phyloP scores from a whole-genome alignment of 2,329 filamentous ascomycete species.

The Fusarium mexicanum region DNA sequence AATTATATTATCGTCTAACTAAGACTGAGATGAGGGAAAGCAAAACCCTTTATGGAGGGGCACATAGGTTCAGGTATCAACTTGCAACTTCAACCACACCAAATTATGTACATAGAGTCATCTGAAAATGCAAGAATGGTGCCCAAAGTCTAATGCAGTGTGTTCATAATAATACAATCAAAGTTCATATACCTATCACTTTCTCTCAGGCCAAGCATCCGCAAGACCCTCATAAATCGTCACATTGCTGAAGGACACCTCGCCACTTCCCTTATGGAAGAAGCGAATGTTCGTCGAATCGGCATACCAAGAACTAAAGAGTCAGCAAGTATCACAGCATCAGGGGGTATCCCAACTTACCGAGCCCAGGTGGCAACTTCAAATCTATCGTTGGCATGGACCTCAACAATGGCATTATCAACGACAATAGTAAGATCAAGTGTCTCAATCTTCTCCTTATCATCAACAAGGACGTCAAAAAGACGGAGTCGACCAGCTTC shows the following conservation, averaged over 20 bases:
- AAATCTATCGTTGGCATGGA: slow-evolving; percentile 55
- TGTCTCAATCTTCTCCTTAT: slow-evolving; percentile 46
- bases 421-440: slow-evolving; percentile 54
- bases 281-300: slow-evolving; percentile 49
- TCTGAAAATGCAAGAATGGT: neutral
- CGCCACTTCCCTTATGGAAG: slow-evolving; percentile 47
- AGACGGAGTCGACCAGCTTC: slow-evolving; percentile 52
- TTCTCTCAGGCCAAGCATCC: slow-evolving; percentile 50
- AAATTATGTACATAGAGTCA: neutral
- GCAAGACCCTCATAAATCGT: slow-evolving; percentile 50
- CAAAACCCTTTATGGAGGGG: neutral
- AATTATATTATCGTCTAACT: too few species aligned
- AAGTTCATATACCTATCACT: slow-evolving; percentile 9
- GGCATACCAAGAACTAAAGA: slow-evolving; percentile 49
- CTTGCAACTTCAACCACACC: neutral
- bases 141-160: neutral
- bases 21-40: neutral
- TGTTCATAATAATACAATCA: neutral
- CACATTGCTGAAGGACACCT: slow-evolving; percentile 47
- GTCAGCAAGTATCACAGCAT: slow-evolving; percentile 20
- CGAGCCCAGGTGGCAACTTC: slow-evolving; percentile 55
- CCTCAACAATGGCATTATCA: slow-evolving; percentile 50
- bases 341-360: slow-evolving; percentile 41
- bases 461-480: slow-evolving; percentile 50
- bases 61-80: neutral